These are phyloP conservation scores for Biscogniauxia marginata DNA, from an alignment of 2,329 filamentous ascomycete species.

Conservation along the genomic window DNA sequence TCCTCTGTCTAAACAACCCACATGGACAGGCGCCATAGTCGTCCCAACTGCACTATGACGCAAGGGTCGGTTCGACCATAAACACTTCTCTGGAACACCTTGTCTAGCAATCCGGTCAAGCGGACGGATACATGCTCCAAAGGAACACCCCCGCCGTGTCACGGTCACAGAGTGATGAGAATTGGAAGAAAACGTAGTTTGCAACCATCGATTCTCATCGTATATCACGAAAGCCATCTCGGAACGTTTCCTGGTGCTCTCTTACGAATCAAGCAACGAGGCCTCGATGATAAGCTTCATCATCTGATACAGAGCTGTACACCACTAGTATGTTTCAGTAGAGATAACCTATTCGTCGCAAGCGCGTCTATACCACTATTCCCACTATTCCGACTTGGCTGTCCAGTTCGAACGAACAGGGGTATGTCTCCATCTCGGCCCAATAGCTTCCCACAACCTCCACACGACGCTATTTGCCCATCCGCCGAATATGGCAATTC, in stretches of 20 bases:
- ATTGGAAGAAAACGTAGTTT: neutral
- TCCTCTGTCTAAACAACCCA: neutral
- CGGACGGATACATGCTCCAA: neutral
- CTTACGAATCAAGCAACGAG: neutral
- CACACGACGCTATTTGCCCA: neutral
- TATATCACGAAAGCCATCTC: no score
- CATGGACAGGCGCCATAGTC: neutral
- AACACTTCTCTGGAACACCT: neutral
- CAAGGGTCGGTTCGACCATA: neutral
- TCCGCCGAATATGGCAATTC: neutral
- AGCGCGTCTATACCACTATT: constrained; percentile 1
- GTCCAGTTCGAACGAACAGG: constrained; percentile 2
- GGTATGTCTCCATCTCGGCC: constrained; percentile 6
- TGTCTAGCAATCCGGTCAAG: neutral
- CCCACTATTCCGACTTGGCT: neutral
- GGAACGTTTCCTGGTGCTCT: neutral
- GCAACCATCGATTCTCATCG: no score
- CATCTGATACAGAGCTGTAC: constrained; percentile 15
- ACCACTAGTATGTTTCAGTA: constrained; percentile 9
- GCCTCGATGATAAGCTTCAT: constrained; percentile 14
- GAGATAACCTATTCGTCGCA: constrained; percentile 10
- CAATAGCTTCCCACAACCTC: constrained; percentile 18
- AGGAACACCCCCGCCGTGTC: neutral
- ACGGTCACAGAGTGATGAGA: neutral
- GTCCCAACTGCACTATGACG: neutral